Evolutionary conservation across 139 green algal genomes (phyloP), one percentile per base, ranked within the genome.

Genomic region (Chlamydomonas sp.): DNA sequence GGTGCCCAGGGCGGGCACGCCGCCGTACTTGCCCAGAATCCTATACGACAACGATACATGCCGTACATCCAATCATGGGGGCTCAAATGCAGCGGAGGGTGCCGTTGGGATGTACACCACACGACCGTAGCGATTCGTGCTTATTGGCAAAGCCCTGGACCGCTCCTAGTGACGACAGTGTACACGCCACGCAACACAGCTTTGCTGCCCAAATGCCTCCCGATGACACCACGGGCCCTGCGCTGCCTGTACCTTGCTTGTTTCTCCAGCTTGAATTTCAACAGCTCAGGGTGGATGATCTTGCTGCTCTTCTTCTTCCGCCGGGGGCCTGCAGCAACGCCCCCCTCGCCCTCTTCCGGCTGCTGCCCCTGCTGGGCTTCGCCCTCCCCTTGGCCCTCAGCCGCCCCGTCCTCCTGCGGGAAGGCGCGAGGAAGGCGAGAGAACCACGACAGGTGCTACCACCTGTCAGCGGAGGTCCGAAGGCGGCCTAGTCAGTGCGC

Each of bases 191-290:
- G 31, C 31, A 49, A 49, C 31, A 49, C 31, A 49, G 31, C 31
- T 49, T 49, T 49, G 31, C 31, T 49, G 31, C 31, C 31, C 31
- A 49, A 49, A 49, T 49, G 31, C 31, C 31, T 49, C 31, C 31
- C 31, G 31, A 49, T 49, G 31, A 49, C 31, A 49, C 31, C 31
- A 49, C 31, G 31, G 31, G 31, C 31, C 31, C 31, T 49, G 72
- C 18, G 15, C 18, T 76, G 60, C 5, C 57, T 9, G 7, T 57
- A 92, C 91, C 82, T 90, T 59, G 91, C 89, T 64, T 92, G 87
- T 68, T 94, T 94, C 77, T 94, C 91, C 49, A 94, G 80, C 31
- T 94, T 91, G 79, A 94, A 94, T 73, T 91, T 90, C 0, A 80
- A 59, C 17, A 94, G 91, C 85, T 94, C 91, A 10, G 91, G 91